Percentiles rank a stretch among this genome's conserved stretches.
phyloP scores from a whole-genome alignment of 352 stramenopile genomes.

The Globisporangium mamillatum region DNA sequence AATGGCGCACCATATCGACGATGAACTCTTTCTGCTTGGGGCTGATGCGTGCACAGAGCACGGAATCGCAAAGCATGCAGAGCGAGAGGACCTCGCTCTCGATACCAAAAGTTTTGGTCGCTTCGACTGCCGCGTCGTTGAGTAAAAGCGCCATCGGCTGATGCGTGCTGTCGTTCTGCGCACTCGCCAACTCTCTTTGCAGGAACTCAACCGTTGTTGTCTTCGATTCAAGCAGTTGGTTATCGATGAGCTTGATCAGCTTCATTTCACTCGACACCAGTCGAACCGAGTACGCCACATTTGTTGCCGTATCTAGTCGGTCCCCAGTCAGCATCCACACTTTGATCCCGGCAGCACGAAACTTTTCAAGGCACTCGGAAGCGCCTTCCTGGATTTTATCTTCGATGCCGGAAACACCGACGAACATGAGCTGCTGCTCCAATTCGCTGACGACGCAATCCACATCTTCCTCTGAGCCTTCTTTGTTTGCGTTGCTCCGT shows the following conservation, averaged over 20 bases:
- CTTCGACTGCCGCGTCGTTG: slow-evolving; percentile 48
- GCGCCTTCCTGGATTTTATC: slow-evolving; percentile 66
- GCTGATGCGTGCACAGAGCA: slow-evolving; percentile 95
- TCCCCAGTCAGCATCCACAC: slow-evolving; percentile 79
- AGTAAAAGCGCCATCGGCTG: slow-evolving; percentile 34
- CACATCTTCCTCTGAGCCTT: slow-evolving; percentile 29
- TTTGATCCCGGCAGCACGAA: slow-evolving; percentile 64
- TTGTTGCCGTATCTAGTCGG: slow-evolving; percentile 58
- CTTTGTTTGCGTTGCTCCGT: background rate
- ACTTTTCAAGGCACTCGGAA: slow-evolving; percentile 51
- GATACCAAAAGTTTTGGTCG: slow-evolving; percentile 32
- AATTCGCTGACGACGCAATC: slow-evolving; percentile 41
- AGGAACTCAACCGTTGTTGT: slow-evolving; percentile 24
- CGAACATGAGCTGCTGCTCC: slow-evolving; percentile 41
- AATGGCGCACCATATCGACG: slow-evolving; percentile 87
- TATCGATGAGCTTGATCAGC: slow-evolving; percentile 39
- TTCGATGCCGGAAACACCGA: slow-evolving; percentile 62
- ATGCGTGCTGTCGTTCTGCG: slow-evolving; percentile 1
- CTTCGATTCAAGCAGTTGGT: slow-evolving; percentile 21
- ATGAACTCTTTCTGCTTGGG: slow-evolving; percentile 97
- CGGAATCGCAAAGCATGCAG: slow-evolving; percentile 85
- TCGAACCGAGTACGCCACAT: slow-evolving; percentile 52
- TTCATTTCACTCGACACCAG: slow-evolving; percentile 57
- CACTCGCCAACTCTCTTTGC: slow-evolving; percentile 21
- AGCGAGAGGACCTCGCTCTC: slow-evolving; percentile 46